Percentiles rank a stretch among this genome's conserved stretches.
phyloP scores from a whole-genome alignment of 169 alveolate genomes.

The Eimeria zaria region DNA sequence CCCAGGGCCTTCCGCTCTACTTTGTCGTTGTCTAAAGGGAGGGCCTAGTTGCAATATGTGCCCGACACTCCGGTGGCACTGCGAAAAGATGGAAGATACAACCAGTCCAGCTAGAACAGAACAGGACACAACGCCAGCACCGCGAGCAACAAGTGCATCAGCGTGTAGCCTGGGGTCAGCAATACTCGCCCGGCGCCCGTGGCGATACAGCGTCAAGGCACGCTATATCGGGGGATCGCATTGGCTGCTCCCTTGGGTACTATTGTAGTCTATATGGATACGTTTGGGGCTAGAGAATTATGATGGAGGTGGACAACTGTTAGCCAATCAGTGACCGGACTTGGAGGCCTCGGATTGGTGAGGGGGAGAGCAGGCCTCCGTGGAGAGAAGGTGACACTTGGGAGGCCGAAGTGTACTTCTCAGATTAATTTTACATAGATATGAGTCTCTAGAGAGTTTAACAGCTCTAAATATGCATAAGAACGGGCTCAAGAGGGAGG shows the following conservation, averaged over 20 bases:
- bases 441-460: neutral
- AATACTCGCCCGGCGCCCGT: neutral
- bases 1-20: neutral
- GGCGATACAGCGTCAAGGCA: neutral
- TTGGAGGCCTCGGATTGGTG: neutral
- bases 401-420: neutral
- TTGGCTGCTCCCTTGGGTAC: neutral
- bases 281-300: neutral
- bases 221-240: neutral
- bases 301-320: neutral
- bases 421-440: neutral
- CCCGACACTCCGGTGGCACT: neutral
- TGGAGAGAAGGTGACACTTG: neutral
- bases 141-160: neutral
- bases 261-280: neutral
- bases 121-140: neutral
- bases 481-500: neutral
- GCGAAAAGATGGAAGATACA: neutral
- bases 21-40: neutral
- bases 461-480: neutral
- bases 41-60: neutral
- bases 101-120: neutral
- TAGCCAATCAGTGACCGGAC: neutral
- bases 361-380: neutral
- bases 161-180: neutral